Evolutionary conservation across 441 rosid genomes (phyloP).

Genomic region (Kokia cookei): DNA sequence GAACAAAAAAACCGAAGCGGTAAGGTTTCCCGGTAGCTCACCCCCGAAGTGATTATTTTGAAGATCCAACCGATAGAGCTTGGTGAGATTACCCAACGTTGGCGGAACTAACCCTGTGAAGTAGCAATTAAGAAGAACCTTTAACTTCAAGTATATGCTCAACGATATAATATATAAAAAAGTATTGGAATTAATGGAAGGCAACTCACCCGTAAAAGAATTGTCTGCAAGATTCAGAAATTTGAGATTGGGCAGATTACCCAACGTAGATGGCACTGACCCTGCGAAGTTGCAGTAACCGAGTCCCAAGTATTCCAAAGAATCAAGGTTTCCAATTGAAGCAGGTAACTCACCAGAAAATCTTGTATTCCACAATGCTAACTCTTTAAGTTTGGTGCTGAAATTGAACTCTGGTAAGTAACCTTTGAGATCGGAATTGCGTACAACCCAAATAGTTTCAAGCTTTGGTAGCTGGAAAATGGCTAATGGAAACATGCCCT

Average conservation of each 20-base stretch:
- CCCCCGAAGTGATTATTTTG: not conserved
- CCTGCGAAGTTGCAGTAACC: not conserved
- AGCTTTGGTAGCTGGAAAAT: conserved; percentile 17
- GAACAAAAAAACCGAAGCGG: not conserved
- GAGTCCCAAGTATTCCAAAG: not conserved
- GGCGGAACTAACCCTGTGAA: not conserved
- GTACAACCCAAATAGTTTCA: not conserved
- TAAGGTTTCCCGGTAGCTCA: not conserved
- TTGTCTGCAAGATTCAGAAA: not conserved
- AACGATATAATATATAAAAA: not conserved
- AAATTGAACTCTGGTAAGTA: not conserved
- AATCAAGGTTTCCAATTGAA: conserved; percentile 13
- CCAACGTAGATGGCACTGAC: not conserved
- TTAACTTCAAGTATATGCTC: not conserved
- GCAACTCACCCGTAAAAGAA: not conserved
- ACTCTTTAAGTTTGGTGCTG: not conserved
- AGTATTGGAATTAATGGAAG: not conserved
- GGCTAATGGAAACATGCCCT: conserved; percentile 8
- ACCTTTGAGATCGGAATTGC: not conserved
- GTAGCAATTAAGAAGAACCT: not conserved
- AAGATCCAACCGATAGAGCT: not conserved
- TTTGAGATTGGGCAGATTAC: not conserved
- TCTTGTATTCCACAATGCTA: not conserved
- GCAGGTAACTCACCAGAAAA: conserved; percentile 14
- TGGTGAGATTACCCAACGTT: not conserved